Percentiles rank a stretch among this genome's conserved stretches.
phyloP scores from a whole-genome alignment of 129 eudicot species.

The Artemisia annua region DNA sequence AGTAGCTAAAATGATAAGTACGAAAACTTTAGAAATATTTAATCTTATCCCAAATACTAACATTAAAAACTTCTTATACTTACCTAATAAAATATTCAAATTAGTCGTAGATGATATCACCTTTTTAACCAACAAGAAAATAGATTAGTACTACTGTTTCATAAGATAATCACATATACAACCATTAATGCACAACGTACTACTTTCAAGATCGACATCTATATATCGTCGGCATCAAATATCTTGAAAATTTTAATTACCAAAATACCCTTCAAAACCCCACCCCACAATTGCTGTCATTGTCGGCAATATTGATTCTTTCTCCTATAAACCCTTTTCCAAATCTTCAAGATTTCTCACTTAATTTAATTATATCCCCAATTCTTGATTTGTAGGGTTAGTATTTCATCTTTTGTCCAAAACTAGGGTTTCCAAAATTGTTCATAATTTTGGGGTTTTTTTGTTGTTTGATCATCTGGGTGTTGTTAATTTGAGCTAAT shows the following conservation, averaged over 20 bases:
- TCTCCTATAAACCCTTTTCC: slow-evolving; percentile 29
- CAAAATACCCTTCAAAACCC: slow-evolving; percentile 11
- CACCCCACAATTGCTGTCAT: slow-evolving; percentile 30
- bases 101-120: neutral
- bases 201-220: slow-evolving; percentile 15
- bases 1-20: too few species aligned
- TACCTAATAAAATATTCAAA: too few species aligned
- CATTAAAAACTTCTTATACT: too few species aligned
- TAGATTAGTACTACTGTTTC: too few species aligned
- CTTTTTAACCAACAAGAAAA: neutral
- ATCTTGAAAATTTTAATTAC: slow-evolving; percentile 8
- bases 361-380: neutral
- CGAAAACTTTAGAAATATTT: too few species aligned
- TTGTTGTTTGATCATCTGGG: too few species aligned
- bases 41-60: too few species aligned
- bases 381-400: slow-evolving; percentile 13
- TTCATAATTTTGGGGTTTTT: too few species aligned
- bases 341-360: slow-evolving; percentile 19
- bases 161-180: neutral
- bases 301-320: slow-evolving; percentile 28
- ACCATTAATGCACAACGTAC: neutral
- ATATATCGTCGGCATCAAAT: slow-evolving; percentile 34
- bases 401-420: neutral
- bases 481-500: too few species aligned
- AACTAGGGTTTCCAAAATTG: too few species aligned